phyloP scores from a whole-genome alignment of 352 stramenopile genomes.

The Pythium volutum region DNA sequence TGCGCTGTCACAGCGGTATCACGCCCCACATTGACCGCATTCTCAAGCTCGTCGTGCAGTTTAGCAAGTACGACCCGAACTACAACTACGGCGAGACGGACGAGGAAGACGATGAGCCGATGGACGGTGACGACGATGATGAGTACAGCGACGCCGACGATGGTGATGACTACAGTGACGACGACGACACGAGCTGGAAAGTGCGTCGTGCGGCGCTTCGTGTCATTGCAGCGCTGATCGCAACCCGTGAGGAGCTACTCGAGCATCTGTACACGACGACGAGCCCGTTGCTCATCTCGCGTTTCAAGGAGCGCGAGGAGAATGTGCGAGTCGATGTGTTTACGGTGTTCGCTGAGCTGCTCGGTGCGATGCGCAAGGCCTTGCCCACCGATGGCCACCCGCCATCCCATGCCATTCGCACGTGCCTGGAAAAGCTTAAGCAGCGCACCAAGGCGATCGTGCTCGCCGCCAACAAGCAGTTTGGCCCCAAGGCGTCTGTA shows the following conservation, averaged over 20 bases:
- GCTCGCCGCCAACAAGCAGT: conserved; percentile 76
- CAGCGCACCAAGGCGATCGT: conserved; percentile 70
- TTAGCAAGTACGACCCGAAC: conserved; percentile 98
- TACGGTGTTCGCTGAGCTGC: conserved; percentile 91
- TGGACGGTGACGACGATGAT: conserved; percentile 83
- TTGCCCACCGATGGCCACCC: conserved; percentile 30
- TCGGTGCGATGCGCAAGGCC: conserved; percentile 70
- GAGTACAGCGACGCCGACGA: conserved; percentile 81
- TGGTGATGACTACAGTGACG: conserved; percentile 90
- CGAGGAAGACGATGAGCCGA: conserved; percentile 85
- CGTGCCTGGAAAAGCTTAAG: conserved; percentile 53
- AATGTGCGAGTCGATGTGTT: conserved; percentile 98
- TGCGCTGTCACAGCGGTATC: conserved; percentile 95
- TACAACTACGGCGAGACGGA: conserved; percentile 97
- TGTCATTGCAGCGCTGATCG: conserved; percentile 92
- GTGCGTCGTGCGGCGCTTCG: conserved; percentile 90
- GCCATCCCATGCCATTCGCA: conserved; percentile 31
- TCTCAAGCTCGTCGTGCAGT: conserved; percentile 86
- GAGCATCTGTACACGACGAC: conserved; percentile 84
- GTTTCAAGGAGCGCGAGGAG: conserved; percentile 97
- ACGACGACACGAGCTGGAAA: conserved; percentile 97
- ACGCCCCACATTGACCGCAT: conserved; percentile 93
- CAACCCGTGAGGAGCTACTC: conserved; percentile 81
- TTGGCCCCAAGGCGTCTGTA: conserved; percentile 74
- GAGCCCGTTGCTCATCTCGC: conserved; percentile 75